These are phyloP conservation scores for Dactylellina cionopaga DNA, from an alignment of 2,329 filamentous ascomycete species.

Conservation along the genomic window DNA sequence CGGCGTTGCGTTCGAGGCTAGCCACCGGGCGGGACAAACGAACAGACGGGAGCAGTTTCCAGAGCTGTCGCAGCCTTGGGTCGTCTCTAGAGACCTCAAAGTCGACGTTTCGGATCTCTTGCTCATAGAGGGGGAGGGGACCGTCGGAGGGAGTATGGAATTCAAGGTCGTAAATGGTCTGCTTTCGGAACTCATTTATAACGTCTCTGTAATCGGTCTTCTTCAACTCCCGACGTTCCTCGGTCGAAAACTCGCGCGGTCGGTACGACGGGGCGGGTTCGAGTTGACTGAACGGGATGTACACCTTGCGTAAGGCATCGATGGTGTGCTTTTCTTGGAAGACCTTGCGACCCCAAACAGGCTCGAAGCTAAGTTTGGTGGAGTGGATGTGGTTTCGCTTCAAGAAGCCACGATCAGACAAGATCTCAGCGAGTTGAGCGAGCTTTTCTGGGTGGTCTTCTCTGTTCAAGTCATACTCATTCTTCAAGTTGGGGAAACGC, in stretches of 20 bases:
- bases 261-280: constrained; percentile 24
- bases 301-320: constrained; percentile 11
- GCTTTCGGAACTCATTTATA: constrained; percentile 29
- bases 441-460: constrained; percentile 15
- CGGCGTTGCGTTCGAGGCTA: neutral
- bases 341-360: constrained; percentile 15
- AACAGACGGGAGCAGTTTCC: constrained; percentile 22
- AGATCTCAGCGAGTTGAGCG: constrained; percentile 30
- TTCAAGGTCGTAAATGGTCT: constrained; percentile 47
- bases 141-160: constrained; percentile 29
- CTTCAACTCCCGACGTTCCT: constrained; percentile 21
- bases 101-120: constrained; percentile 27
- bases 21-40: constrained; percentile 2
- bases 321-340: neutral
- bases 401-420: constrained; percentile 38
- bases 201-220: neutral
- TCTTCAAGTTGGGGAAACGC: constrained; percentile 22
- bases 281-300: constrained; percentile 14
- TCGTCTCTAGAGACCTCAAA: constrained; percentile 51
- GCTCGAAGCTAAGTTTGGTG: constrained; percentile 16
- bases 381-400: constrained; percentile 5
- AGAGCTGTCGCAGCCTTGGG: constrained; percentile 41
- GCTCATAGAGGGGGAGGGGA: constrained; percentile 9
- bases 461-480: constrained; percentile 9
- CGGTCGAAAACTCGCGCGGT: constrained; percentile 18